Conservation (phyloP, 371 early-diverging fungal species). For the Dichotomocladium elegans region DNA sequence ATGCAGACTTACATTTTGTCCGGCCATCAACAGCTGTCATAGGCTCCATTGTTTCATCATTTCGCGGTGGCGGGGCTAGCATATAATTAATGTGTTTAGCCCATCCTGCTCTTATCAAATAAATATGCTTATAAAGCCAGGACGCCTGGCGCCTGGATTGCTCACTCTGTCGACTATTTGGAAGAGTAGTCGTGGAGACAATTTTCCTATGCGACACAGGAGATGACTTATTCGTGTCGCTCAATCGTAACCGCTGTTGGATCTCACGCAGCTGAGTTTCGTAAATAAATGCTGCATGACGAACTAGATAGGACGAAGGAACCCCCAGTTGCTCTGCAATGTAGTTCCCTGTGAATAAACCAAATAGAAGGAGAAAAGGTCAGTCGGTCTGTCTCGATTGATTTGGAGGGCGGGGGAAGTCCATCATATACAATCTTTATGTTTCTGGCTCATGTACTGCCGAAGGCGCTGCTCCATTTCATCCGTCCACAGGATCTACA, state of each 20-base stretch:
- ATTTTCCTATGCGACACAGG: conserved; percentile 4
- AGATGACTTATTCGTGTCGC: conserved; percentile 21
- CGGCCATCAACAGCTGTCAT: no score
- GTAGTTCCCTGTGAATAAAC: conserved; percentile 40
- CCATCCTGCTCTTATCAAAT: not conserved
- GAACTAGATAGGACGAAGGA: conserved; percentile 53
- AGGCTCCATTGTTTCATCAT: not conserved
- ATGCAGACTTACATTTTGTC: no score
- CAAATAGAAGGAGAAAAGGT: not conserved
- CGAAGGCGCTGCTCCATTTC: conserved; percentile 62
- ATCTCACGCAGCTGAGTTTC: conserved; percentile 62
- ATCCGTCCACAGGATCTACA: conserved; percentile 61
- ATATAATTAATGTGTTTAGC: not conserved
- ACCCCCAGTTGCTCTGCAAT: conserved; percentile 56
- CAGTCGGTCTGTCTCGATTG: not conserved
- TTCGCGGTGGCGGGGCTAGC: not conserved
- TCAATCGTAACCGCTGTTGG: conserved; percentile 47
- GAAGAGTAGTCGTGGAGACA: not conserved
- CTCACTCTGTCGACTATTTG: conserved; percentile 10
- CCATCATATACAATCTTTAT: conserved; percentile 62
- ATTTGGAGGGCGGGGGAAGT: no score
- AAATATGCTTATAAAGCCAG: not conserved
- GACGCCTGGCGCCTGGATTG: not conserved
- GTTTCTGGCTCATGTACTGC: conserved; percentile 57
- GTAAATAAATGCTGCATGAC: conserved; percentile 58